Evolutionary conservation across 768 basidiomycete genomes (phyloP), one percentile per base, ranked within the genome.

Genomic region (Tubosaeta sp.): DNA sequence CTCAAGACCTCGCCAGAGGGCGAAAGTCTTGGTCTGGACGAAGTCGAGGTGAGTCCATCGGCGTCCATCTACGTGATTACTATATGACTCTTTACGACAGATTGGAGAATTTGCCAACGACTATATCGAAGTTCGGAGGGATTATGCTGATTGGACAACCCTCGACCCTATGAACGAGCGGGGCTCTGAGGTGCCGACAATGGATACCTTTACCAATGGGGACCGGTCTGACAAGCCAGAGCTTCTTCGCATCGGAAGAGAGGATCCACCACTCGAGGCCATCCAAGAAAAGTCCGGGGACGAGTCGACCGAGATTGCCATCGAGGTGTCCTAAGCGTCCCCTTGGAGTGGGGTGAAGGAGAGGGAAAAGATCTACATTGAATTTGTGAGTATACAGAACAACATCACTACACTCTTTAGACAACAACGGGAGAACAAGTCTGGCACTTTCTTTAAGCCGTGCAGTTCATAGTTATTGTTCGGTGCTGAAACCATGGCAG

Each of bases 101-200:
- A 82, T 84, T 34, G 83, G 84, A 46, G 84, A 86, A 59, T 86
- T 84, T 51, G 84, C 83, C 13, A 80, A 72, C 18, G 84, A 86
- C 56, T 85, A 84, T 54, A 82, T 83, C 51, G 82, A 89, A 62
- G 75, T 86, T 18, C 82, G 82, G 40, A 77, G 86, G 45, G 80
- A 86, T 59, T 84, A 78, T 58, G 70, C 73, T 16, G 82, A 84
- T 58, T 80, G 76, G 71, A 77, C 69, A 36, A 14, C 46, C 2
- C 13, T 71, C 56, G 41, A 58, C 32, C 21, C 9, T n/a, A 30
- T 46, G 53, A 56, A 31, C 29, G 48, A 53, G 14, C 46, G 31
- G 12, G 52, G 5, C 16, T 51, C 52, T 14, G 44, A 56, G 18
- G 50, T 22, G 5, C 54, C 50, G 24, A 55, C 55, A 19, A 27